Conservation (phyloP, 108 stramenopile genomes). For the Cyclotella atomus region DNA sequence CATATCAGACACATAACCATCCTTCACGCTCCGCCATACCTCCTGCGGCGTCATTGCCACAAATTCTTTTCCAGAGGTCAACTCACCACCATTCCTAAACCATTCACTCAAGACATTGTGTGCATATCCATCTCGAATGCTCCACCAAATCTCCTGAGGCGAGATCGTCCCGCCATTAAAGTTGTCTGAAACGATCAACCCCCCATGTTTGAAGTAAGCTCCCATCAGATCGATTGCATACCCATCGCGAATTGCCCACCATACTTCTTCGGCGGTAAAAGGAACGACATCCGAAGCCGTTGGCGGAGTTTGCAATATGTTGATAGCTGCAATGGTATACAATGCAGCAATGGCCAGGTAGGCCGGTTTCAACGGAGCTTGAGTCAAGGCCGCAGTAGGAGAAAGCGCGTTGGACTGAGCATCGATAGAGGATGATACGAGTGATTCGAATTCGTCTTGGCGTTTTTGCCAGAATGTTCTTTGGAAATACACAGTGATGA, state of each 20-base stretch:
- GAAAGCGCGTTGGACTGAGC: not conserved
- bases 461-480: constrained; percentile 51
- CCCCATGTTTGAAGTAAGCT: constrained; percentile 58
- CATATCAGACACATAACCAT: constrained; percentile 2
- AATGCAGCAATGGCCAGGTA: constrained; percentile 48
- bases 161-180: constrained; percentile 18
- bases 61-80: constrained; percentile 2
- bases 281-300: constrained; percentile 14
- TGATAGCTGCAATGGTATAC: constrained; percentile 17
- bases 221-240: constrained; percentile 41
- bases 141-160: constrained; percentile 54
- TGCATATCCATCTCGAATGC: constrained; percentile 55
- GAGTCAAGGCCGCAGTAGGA: constrained; percentile 15
- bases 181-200: constrained; percentile 37
- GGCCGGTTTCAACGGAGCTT: constrained; percentile 41
- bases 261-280: constrained; percentile 48
- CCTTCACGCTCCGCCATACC: not conserved
- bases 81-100: constrained; percentile 60
- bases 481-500: not conserved
- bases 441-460: constrained; percentile 48
- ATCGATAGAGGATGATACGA: constrained; percentile 24
- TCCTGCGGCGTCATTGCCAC: not conserved
- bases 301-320: constrained; percentile 4
- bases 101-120: constrained; percentile 33
- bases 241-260: constrained; percentile 57